These are phyloP conservation scores for Candida oleophila DNA, from an alignment of 805 yeast genomes.

Conservation along the genomic window DNA sequence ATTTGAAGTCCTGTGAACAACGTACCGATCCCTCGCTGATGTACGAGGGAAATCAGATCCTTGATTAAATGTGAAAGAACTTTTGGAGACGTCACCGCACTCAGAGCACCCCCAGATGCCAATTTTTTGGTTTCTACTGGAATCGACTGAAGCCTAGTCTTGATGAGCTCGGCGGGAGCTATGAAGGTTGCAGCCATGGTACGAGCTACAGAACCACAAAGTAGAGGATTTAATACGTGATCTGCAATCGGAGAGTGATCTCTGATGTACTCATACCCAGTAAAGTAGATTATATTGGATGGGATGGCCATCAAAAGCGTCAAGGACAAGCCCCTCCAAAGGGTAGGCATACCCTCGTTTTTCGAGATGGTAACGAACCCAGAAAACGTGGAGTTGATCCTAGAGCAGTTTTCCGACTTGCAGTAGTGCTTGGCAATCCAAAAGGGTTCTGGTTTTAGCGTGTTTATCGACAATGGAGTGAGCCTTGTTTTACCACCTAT, in stretches of 20 bases:
- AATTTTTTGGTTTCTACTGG: slow-evolving; percentile 44
- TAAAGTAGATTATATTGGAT: slow-evolving; percentile 87
- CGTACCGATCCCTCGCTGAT: slow-evolving; percentile 55
- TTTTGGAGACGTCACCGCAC: slow-evolving; percentile 14
- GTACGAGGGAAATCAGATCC: slow-evolving; percentile 54
- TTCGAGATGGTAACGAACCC: slow-evolving; percentile 66
- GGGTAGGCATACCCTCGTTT: slow-evolving; percentile 71
- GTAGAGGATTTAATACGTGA: slow-evolving; percentile 67
- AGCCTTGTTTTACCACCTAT: slow-evolving; percentile 21
- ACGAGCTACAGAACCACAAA: slow-evolving; percentile 86
- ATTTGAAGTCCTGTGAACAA: slow-evolving; percentile 83
- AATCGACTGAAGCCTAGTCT: slow-evolving; percentile 88
- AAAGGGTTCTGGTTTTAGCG: slow-evolving; percentile 24
- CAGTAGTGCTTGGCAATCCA: slow-evolving; percentile 40
- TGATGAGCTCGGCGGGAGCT: slow-evolving; percentile 83
- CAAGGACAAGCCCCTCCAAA: slow-evolving; percentile 87
- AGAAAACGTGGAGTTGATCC: slow-evolving; percentile 68
- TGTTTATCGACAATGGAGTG: neutral
- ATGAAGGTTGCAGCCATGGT: slow-evolving; percentile 78
- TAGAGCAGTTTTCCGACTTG: slow-evolving; percentile 39
- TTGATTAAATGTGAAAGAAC: slow-evolving; percentile 47
- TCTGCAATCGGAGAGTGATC: slow-evolving; percentile 54
- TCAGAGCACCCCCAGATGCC: slow-evolving; percentile 1
- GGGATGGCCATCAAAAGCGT: slow-evolving; percentile 90
- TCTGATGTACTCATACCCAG: slow-evolving; percentile 85